Percentiles rank a stretch among this genome's conserved stretches.
These are phyloP conservation scores for Lepidium africanum DNA, from an alignment of 345 rosid species.

Conservation along the genomic window DNA sequence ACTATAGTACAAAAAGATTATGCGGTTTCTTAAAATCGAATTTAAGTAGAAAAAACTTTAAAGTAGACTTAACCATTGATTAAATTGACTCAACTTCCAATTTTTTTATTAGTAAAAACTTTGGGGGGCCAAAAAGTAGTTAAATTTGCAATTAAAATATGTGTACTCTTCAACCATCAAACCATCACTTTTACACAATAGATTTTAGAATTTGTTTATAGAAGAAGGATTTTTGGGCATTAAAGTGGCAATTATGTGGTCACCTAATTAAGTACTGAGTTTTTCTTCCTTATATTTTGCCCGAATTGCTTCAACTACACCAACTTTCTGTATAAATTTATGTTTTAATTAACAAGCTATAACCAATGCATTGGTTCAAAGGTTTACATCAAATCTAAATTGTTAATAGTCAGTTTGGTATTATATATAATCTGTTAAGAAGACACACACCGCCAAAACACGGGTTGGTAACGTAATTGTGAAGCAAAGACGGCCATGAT, in stretches of 20 bases:
- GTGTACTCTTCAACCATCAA: no score
- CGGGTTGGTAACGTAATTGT: slow-evolving; percentile 1
- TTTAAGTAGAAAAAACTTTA: no score
- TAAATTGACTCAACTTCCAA: no score
- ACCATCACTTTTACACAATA: not conserved
- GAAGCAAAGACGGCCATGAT: slow-evolving; percentile 8
- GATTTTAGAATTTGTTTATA: not conserved
- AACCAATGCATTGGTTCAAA: not conserved
- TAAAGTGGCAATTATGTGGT: not conserved
- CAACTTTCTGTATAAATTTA: not conserved
- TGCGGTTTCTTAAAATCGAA: no score
- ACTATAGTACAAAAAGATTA: no score
- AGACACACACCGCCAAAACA: slow-evolving; percentile 7
- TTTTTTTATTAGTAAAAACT: no score
- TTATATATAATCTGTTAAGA: slow-evolving; percentile 6
- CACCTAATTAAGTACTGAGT: slow-evolving; percentile 7
- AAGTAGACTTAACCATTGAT: no score
- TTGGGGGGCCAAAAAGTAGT: no score
- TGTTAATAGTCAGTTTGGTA: not conserved
- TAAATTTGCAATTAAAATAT: no score
- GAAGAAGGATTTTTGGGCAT: not conserved
- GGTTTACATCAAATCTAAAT: not conserved
- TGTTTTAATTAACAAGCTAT: not conserved
- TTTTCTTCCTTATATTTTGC: not conserved
- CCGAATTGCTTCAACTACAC: not conserved